These are phyloP conservation scores for Euphorbia schlechtendalii DNA, from an alignment of 441 rosid genomes.

Conservation along the genomic window DNA sequence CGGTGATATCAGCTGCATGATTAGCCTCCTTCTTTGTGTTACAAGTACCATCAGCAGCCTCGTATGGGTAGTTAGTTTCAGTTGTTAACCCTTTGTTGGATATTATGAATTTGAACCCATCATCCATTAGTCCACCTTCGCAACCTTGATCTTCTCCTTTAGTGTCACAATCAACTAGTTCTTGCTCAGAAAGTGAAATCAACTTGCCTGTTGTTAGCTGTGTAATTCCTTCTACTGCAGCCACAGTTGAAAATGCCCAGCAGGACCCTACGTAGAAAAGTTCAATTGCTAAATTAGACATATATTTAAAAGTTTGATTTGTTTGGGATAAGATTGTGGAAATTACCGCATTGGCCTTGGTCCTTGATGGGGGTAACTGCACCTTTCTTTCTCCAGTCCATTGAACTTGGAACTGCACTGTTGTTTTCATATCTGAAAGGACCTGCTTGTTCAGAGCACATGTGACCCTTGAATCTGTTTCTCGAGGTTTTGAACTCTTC, in stretches of 20 bases:
- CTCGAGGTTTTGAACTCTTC: conserved; percentile 40
- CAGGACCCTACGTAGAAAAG: not conserved
- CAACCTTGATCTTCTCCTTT: no score
- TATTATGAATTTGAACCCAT: no score
- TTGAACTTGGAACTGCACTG: conserved; percentile 22
- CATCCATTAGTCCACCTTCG: no score
- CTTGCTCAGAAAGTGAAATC: not conserved
- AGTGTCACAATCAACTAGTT: conserved; percentile 48
- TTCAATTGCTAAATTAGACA: not conserved
- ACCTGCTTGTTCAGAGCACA: conserved; percentile 7
- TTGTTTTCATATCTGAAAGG: conserved; percentile 5
- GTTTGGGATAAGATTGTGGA: conserved; percentile 17
- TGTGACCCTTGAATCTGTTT: not conserved
- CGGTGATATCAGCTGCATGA: conserved; percentile 35
- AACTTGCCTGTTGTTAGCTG: not conserved
- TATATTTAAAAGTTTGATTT: not conserved
- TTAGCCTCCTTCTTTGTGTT: conserved; percentile 23
- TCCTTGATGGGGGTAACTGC: no score
- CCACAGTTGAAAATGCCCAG: conserved; percentile 4
- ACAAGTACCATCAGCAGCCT: conserved; percentile 36
- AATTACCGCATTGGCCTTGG: conserved; percentile 64
- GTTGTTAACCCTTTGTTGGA: no score
- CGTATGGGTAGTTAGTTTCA: no score
- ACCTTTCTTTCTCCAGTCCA: conserved; percentile 63
- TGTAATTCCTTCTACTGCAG: not conserved